A percentile compares a stretch with the other conserved stretches of the same genome.
Evolutionary conservation across 805 yeast genomes (phyloP).

Genomic region (Starmerella bombicola): DNA sequence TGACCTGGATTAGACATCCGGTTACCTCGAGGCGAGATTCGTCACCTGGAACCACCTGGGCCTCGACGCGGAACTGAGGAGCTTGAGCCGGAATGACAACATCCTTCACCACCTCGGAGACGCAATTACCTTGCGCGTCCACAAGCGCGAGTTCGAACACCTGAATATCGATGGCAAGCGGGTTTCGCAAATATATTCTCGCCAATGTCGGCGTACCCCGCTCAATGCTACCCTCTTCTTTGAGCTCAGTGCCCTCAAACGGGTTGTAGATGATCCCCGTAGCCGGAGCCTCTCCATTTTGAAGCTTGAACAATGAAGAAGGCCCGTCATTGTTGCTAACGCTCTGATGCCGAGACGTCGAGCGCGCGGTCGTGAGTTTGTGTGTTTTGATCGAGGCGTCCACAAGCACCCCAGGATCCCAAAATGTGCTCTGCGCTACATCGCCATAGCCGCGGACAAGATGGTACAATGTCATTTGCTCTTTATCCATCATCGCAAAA

Average conservation of each 20-base stretch:
- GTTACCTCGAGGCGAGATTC: conserved; percentile 39
- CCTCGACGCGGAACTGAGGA: conserved; percentile 19
- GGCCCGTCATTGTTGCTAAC: background rate
- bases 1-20: conserved; percentile 41
- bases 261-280: conserved; percentile 40
- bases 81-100: conserved; percentile 24
- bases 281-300: background rate
- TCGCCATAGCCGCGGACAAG: conserved; percentile 19
- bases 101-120: conserved; percentile 22
- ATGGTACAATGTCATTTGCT: conserved; percentile 20
- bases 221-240: conserved; percentile 32
- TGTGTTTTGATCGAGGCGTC: conserved; percentile 29
- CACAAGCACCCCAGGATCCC: conserved; percentile 63
- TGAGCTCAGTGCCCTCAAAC: conserved; percentile 24
- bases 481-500: conserved; percentile 7
- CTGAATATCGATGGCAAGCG: conserved; percentile 61
- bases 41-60: conserved; percentile 27
- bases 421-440: conserved; percentile 36
- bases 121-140: conserved; percentile 14
- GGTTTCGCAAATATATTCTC: conserved; percentile 54
- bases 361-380: conserved; percentile 8
- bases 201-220: conserved; percentile 55
- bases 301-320: background rate
- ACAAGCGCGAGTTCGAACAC: conserved; percentile 31
- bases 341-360: background rate